Percentiles rank a stretch among this genome's conserved stretches.
Evolutionary conservation across 2,329 filamentous ascomycete species (phyloP).

Genomic region (Pseudopithomyces chartarum): DNA sequence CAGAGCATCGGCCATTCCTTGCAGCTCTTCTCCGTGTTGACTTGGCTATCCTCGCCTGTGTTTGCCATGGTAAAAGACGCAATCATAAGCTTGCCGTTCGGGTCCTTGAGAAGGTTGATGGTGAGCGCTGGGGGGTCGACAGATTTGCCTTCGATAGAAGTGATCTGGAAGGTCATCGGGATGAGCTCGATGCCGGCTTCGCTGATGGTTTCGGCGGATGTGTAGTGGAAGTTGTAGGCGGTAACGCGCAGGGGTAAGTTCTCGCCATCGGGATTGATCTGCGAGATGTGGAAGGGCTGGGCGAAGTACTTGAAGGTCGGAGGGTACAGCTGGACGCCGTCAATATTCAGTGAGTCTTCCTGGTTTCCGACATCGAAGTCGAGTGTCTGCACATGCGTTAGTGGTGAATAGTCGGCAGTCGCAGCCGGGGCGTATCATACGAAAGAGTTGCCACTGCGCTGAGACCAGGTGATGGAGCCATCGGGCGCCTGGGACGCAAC

Average conservation of each 20-base stretch:
- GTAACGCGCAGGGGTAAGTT: constrained; percentile 41
- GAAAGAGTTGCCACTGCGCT: constrained; percentile 40
- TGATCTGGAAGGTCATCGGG: constrained; percentile 44
- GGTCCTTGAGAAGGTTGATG: constrained; percentile 45
- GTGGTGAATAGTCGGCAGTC: constrained; percentile 12
- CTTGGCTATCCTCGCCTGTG: constrained; percentile 21
- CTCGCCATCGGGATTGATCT: constrained; percentile 35
- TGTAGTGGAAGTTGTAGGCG: constrained; percentile 42
- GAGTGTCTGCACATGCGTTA: constrained; percentile 37
- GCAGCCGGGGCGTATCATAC: constrained; percentile 26
- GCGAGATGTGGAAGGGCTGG: constrained; percentile 40
- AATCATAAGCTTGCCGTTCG: constrained; percentile 44
- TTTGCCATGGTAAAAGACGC: constrained; percentile 40
- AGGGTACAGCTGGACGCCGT: constrained; percentile 46
- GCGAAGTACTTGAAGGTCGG: constrained; percentile 36
- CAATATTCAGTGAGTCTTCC: constrained; percentile 39
- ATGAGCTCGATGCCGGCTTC: constrained; percentile 45
- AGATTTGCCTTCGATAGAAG: constrained; percentile 36
- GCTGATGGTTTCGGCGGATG: constrained; percentile 39
- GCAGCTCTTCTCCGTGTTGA: constrained; percentile 36
- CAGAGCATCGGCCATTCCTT: constrained; percentile 46
- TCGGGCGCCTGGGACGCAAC: constrained; percentile 31
- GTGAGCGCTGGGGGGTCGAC: constrained; percentile 40
- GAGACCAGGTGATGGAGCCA: constrained; percentile 29
- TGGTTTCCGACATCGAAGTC: constrained; percentile 43